phyloP scores from a whole-genome alignment of 768 basidiomycete species.

The Daedalea quercina region DNA sequence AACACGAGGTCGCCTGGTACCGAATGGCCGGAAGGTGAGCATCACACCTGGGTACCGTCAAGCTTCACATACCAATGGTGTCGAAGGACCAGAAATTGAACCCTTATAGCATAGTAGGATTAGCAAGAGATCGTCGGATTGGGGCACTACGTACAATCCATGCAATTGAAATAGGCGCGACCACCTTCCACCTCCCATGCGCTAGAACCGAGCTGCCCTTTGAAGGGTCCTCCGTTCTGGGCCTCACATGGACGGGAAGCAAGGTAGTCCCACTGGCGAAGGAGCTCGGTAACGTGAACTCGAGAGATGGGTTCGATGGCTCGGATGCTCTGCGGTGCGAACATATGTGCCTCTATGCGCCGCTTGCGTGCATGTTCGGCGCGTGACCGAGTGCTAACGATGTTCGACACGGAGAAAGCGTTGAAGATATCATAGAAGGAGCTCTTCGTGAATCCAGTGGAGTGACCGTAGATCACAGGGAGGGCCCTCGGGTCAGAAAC shows the following conservation, averaged over 20 bases:
- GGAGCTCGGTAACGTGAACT: conserved; percentile 46
- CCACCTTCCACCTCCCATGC: conserved; percentile 26
- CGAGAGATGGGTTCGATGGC: conserved; percentile 75
- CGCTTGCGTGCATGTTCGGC: conserved; percentile 76
- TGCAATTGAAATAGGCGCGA: conserved; percentile 57
- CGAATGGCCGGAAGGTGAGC: background rate
- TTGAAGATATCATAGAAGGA: conserved; percentile 31
- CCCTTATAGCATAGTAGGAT: background rate
- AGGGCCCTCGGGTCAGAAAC: conserved; percentile 37
- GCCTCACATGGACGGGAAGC: conserved; percentile 28
- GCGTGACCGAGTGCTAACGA: conserved; percentile 70
- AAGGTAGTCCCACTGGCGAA: conserved; percentile 63
- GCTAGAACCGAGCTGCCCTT: background rate
- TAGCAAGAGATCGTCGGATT: background rate
- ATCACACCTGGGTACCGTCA: background rate
- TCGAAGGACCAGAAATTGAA: conserved; percentile 4
- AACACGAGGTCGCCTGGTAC: conserved; percentile 3
- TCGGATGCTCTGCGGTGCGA: conserved; percentile 68
- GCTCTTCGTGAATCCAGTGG: conserved; percentile 31
- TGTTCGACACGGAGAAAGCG: conserved; percentile 31
- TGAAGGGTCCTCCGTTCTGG: conserved; percentile 23
- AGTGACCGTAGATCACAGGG: conserved; percentile 35
- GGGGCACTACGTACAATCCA: conserved; percentile 48
- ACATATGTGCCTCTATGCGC: conserved; percentile 75
- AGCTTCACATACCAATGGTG: conserved; percentile 1